Base-by-base conservation (phyloP, 495 filamentous ascomycete species). In the Penicillium canariense region DNA sequence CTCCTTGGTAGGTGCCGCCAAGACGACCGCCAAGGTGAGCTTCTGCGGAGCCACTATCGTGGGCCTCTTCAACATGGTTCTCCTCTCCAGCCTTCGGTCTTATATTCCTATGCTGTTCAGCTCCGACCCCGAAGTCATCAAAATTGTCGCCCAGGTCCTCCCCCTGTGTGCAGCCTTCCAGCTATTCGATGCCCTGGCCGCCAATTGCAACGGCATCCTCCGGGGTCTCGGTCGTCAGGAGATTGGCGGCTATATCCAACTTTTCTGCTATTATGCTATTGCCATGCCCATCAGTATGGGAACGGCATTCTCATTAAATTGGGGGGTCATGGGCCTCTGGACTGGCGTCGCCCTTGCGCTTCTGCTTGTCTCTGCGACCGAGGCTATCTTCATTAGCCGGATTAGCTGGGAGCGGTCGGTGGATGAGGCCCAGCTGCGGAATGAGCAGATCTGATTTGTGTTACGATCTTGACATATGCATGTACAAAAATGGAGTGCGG, bases 121-220 rank as follows among this genome's bases (percentile, higher is more conserved):
- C 1, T 77, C 81, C 10, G 90, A 97, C 50, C 66, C 76, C 27
- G 89, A 91, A 36, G 91, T 97, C 43, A 84, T 92, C 53, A 78
- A 73, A 11, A 69, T 95, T 9, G 89, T 92, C 5, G 84, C 90
- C 1, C 63, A 67, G 2, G 81, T 88, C 9, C 74, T 97, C 40
- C 91, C 92, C 1, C 62, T 96, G 1, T 88, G 86, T 45, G 90
- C 90, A 0, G 79, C 89, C 0, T 96, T 96, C 77, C 92, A 97
- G 68, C 78, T 94, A 2, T 91, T 93, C 56, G 93, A 97, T 63
- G 82, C 87, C 11, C 65, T 94, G 38, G 86, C 90, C 0, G 79
- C 84, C 7, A 86, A 84, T 58, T 89, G 86, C 58, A 91, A 93
- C 60, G 92, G 93, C 17, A 73, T 96, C 28, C 75, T 97, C 26